phyloP scores from a whole-genome alignment of 1,139 yeast species.

The Meyerozyma athensensis region DNA sequence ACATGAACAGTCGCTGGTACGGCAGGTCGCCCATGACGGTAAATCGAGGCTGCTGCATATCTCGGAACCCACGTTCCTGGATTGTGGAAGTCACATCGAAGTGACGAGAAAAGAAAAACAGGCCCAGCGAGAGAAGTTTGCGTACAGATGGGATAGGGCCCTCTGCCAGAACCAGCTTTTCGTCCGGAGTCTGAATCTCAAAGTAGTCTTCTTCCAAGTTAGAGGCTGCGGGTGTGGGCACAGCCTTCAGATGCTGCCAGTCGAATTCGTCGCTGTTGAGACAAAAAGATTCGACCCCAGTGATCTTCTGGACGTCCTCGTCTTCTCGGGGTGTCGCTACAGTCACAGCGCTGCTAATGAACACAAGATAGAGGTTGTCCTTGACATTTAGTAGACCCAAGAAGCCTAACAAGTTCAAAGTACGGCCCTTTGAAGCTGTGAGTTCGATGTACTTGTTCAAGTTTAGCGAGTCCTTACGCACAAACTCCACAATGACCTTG shows the following conservation, averaged over 20 bases:
- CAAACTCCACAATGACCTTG: constrained; percentile 51
- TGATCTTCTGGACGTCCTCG: constrained; percentile 49
- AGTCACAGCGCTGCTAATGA: constrained; percentile 50
- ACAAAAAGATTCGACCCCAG: constrained; percentile 60
- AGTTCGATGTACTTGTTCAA: constrained; percentile 39
- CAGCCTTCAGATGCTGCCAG: constrained; percentile 5
- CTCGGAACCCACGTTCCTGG: constrained; percentile 47
- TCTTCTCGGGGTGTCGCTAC: constrained; percentile 57
- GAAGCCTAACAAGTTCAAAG: constrained; percentile 44
- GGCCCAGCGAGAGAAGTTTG: constrained; percentile 54
- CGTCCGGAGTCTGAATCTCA: constrained; percentile 17
- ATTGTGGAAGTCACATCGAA: constrained; percentile 61
- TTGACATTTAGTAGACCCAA: constrained; percentile 57
- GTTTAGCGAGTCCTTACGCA: constrained; percentile 29
- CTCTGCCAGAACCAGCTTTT: constrained; percentile 25
- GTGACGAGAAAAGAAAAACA: constrained; percentile 60
- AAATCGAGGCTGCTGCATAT: constrained; percentile 23
- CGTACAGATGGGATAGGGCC: constrained; percentile 59
- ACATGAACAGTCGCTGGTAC: constrained; percentile 54
- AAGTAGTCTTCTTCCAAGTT: constrained; percentile 20
- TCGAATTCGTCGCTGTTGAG: constrained; percentile 56
- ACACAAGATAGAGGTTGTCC: constrained; percentile 51
- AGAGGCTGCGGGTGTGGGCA: background rate
- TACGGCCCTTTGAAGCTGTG: constrained; percentile 23
- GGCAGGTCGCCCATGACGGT: constrained; percentile 37